Evolutionary conservation across 768 basidiomycete genomes (phyloP).

Genomic region (Chalciporus sphaerocephalus): DNA sequence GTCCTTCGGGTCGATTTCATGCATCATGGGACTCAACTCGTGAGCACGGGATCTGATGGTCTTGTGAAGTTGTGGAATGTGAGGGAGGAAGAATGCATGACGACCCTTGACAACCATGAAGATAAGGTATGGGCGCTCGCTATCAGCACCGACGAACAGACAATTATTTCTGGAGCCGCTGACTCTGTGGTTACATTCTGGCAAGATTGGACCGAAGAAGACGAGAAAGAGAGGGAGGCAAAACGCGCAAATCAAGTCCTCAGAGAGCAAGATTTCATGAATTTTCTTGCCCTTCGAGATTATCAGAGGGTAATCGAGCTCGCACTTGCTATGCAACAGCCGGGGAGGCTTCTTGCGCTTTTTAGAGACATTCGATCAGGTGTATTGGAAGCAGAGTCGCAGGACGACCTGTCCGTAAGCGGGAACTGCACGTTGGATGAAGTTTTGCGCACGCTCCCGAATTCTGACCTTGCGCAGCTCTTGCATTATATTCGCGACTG

Average conservation of each 20-base stretch:
- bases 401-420: conserved; percentile 43
- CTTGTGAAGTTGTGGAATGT: conserved; percentile 95
- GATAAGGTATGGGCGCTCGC: conserved; percentile 99
- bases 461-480: conserved; percentile 74
- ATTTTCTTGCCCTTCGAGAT: conserved; percentile 83
- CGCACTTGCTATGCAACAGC: conserved; percentile 90
- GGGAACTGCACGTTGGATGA: conserved; percentile 74
- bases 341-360: conserved; percentile 75
- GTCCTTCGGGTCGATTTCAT: conserved; percentile 91
- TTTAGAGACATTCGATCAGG: conserved; percentile 60
- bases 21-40: conserved; percentile 76
- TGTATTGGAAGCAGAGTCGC: conserved; percentile 15
- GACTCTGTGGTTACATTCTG: conserved; percentile 96
- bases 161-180: conserved; percentile 89
- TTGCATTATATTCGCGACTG: conserved; percentile 82
- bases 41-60: conserved; percentile 90
- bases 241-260: conserved; percentile 71
- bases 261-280: conserved; percentile 93
- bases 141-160: conserved; percentile 73
- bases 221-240: conserved; percentile 68
- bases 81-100: conserved; percentile 77
- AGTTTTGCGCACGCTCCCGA: conserved; percentile 68
- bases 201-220: conserved; percentile 89
- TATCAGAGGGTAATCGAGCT: conserved; percentile 89
- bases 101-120: conserved; percentile 94